Evolutionary conservation across 805 yeast genomes (phyloP).

Genomic region (Starmerella stigmatis): DNA sequence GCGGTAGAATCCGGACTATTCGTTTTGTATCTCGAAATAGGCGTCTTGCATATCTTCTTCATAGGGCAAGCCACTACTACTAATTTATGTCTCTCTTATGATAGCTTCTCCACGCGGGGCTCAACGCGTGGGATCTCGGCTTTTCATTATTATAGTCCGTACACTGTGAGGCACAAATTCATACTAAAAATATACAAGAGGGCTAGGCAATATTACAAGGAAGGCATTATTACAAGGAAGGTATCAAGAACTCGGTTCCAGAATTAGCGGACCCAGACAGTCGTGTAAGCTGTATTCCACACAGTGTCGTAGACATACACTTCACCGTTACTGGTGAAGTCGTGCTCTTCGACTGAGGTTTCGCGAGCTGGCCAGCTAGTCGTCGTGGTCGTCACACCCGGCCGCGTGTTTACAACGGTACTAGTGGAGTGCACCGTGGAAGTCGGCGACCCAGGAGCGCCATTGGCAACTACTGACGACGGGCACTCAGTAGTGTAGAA

Average conservation of each 20-base stretch:
- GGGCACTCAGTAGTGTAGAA: conserved; percentile 4
- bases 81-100: no score
- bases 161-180: no score
- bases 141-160: no score
- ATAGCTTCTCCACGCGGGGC: no score
- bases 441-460: conserved; percentile 1
- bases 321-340: conserved; percentile 12
- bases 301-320: conserved; percentile 10
- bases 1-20: no score
- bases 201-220: no score
- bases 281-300: conserved; percentile 9
- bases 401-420: neutral
- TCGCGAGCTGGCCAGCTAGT: conserved; percentile 6
- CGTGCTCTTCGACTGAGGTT: neutral
- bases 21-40: no score
- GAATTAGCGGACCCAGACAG: conserved; percentile 6
- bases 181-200: no score
- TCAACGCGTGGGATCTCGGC: no score
- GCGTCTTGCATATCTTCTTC: no score
- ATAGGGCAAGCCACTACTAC: no score
- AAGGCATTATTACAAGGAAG: neutral
- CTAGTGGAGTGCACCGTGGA: conserved; percentile 4
- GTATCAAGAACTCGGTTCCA: neutral
- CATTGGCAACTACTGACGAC: conserved; percentile 1
- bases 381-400: conserved; percentile 6